Evolutionary conservation across 805 yeast genomes (phyloP).

Genomic region (Groenewaldozyma tartarivorans): DNA sequence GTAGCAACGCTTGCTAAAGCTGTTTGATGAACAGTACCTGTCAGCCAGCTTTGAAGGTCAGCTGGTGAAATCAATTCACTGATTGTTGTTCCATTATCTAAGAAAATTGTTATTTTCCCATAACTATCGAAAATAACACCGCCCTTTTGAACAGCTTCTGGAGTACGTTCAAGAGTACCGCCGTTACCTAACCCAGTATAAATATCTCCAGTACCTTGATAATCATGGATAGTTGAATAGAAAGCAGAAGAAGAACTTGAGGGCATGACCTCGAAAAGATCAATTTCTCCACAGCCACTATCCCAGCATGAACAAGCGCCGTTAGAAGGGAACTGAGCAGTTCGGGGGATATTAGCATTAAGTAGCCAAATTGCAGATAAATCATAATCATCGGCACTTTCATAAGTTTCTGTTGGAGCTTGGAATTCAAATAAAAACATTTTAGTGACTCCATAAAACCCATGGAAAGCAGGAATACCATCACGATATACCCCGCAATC

Average conservation of each 20-base stretch:
- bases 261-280: constrained; percentile 79
- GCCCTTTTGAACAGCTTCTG: constrained; percentile 65
- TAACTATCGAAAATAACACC: constrained; percentile 64
- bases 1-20: too few relatives aligned
- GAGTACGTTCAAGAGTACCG: constrained; percentile 84
- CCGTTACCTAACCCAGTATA: constrained; percentile 59
- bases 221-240: constrained; percentile 50
- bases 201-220: constrained; percentile 52
- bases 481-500: constrained; percentile 80
- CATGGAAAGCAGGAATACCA: constrained; percentile 88
- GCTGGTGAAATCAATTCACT: constrained; percentile 4
- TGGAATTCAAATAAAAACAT: constrained; percentile 86
- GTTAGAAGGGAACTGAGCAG: constrained; percentile 75
- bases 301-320: constrained; percentile 89
- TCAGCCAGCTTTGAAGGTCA: constrained; percentile 11
- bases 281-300: constrained; percentile 92
- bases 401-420: constrained; percentile 62
- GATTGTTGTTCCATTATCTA: constrained; percentile 10
- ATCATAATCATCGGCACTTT: constrained; percentile 37
- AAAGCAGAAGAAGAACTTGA: constrained; percentile 45
- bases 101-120: constrained; percentile 13
- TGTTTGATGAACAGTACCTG: too few relatives aligned
- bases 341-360: constrained; percentile 94
- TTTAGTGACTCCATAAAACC: constrained; percentile 77
- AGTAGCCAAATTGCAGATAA: constrained; percentile 98